Evolutionary conservation across 257 asterid genomes (phyloP).

Genomic region (Anisodus acutangulus): DNA sequence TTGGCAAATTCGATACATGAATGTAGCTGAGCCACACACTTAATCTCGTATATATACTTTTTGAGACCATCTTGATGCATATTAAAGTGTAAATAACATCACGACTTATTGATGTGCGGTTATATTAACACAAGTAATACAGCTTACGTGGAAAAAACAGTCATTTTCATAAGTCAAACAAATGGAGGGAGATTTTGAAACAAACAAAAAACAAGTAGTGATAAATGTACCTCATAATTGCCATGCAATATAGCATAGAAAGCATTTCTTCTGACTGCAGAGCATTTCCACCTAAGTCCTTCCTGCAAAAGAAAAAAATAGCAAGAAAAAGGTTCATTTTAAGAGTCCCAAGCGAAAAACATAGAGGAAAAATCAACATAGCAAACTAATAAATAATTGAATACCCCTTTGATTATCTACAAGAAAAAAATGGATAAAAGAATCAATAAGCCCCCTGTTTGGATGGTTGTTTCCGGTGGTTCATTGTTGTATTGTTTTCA

Average conservation of each 20-base stretch:
- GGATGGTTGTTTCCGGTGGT: too few species aligned
- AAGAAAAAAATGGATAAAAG: background rate
- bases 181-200: background rate
- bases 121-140: background rate
- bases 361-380: background rate
- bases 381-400: background rate
- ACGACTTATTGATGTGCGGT: background rate
- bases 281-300: conserved; percentile 51
- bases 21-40: background rate
- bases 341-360: background rate
- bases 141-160: background rate
- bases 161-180: background rate
- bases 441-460: background rate
- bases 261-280: conserved; percentile 71
- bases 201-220: background rate
- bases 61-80: background rate
- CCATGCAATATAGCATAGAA: conserved; percentile 78
- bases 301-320: conserved; percentile 43
- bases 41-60: background rate
- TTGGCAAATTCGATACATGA: background rate
- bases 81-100: background rate
- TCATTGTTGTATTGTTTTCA: too few species aligned
- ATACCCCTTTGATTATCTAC: background rate
- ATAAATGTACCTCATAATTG: conserved; percentile 70
- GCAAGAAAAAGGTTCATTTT: conserved; percentile 22